A percentile compares a stretch with the other conserved stretches of the same genome.
These are phyloP conservation scores for Candida silvicultrix DNA, from an alignment of 805 yeast species.

Conservation along the genomic window DNA sequence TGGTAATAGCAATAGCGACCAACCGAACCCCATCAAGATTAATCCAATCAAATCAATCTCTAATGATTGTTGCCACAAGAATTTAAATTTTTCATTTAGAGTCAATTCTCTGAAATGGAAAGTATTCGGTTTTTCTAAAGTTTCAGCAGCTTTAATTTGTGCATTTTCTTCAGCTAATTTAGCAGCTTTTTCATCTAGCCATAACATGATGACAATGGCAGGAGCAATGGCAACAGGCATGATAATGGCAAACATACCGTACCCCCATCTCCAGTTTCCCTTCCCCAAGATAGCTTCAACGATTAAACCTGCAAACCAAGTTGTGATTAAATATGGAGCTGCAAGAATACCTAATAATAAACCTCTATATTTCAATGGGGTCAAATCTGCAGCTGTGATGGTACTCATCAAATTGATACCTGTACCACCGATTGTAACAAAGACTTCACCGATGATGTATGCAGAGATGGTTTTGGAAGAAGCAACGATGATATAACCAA, in stretches of 20 bases:
- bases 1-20: constrained; percentile 32
- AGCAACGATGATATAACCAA: constrained; percentile 30
- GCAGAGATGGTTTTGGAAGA: constrained; percentile 26
- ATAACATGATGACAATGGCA: constrained; percentile 23
- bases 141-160: neutral
- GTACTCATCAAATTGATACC: constrained; percentile 28
- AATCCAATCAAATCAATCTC: constrained; percentile 36
- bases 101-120: neutral
- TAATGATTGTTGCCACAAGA: constrained; percentile 13
- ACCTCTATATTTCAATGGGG: constrained; percentile 30
- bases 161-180: constrained; percentile 7
- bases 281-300: constrained; percentile 21
- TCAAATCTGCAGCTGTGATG: constrained; percentile 29
- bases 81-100: constrained; percentile 15
- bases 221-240: constrained; percentile 31
- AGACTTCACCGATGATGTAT: constrained; percentile 28
- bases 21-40: constrained; percentile 32
- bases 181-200: constrained; percentile 23
- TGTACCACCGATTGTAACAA: constrained; percentile 29
- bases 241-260: constrained; percentile 39
- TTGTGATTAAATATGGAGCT: constrained; percentile 33
- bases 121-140: neutral
- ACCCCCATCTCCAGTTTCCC: constrained; percentile 44
- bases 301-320: constrained; percentile 34
- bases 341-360: constrained; percentile 27